These are phyloP conservation scores for Chlorophyllum brunneum DNA, from an alignment of 768 basidiomycete species.

Conservation along the genomic window DNA sequence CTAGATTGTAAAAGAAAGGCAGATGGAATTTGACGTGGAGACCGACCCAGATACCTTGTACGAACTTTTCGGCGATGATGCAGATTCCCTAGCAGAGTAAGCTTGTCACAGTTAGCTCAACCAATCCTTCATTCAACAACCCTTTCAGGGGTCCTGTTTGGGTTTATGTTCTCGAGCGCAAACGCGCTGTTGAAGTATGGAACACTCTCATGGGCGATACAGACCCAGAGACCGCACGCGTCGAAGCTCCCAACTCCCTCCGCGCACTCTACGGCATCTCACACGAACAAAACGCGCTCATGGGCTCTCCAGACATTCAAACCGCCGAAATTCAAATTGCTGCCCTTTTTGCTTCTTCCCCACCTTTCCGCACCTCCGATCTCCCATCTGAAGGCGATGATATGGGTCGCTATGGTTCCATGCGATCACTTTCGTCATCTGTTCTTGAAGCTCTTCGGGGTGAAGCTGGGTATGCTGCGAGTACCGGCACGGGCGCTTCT, in stretches of 20 bases:
- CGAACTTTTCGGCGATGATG: constrained; percentile 79
- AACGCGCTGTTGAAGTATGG: constrained; percentile 79
- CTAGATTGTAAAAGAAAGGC: constrained; percentile 84
- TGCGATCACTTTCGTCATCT: constrained; percentile 45
- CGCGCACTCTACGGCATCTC: constrained; percentile 66
- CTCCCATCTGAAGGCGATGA: constrained; percentile 40
- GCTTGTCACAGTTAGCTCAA: constrained; percentile 23
- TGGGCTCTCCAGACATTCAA: constrained; percentile 64
- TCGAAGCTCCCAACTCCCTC: constrained; percentile 58
- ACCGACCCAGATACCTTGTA: constrained; percentile 76
- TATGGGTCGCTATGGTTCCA: constrained; percentile 29
- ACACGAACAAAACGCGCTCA: constrained; percentile 56
- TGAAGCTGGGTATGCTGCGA: constrained; percentile 38
- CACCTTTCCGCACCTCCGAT: constrained; percentile 69
- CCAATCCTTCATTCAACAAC: constrained; percentile 7
- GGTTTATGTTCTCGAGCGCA: constrained; percentile 85
- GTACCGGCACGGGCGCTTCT: constrained; percentile 39
- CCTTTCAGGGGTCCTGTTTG: constrained; percentile 73
- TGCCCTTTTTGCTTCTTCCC: constrained; percentile 77
- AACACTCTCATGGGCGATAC: constrained; percentile 68
- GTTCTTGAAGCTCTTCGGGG: constrained; percentile 36
- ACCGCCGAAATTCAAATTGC: constrained; percentile 79
- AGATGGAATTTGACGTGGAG: constrained; percentile 86
- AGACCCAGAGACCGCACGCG: constrained; percentile 54
- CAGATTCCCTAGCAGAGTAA: constrained; percentile 72